phyloP scores from a whole-genome alignment of 179 eudicot genomes.

The Carnegiea gigantea region DNA sequence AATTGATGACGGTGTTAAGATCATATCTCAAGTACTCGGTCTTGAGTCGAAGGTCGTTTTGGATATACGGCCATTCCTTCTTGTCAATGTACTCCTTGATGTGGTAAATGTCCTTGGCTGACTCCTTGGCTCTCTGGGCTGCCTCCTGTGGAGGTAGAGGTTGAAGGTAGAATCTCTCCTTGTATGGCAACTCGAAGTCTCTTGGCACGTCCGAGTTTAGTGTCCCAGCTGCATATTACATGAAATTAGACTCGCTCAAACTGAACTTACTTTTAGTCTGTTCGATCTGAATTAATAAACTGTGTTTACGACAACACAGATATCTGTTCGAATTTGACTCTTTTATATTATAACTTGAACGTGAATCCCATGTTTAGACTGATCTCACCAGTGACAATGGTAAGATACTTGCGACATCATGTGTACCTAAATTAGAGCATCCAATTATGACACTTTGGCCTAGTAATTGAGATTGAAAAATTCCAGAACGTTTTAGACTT shows the following conservation, averaged over 20 bases:
- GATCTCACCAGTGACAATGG: too few relatives aligned
- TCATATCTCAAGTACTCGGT: constrained; percentile 79
- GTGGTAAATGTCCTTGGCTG: constrained; percentile 73
- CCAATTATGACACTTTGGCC: too few relatives aligned
- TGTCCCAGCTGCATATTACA: constrained; percentile 71
- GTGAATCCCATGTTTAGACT: too few relatives aligned
- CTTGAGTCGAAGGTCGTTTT: constrained; percentile 75
- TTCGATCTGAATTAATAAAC: too few relatives aligned
- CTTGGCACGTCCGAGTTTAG: constrained; percentile 87
- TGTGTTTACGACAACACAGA: too few relatives aligned
- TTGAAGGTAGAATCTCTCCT: constrained; percentile 77
- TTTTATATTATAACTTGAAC: too few relatives aligned
- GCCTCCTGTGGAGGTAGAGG: constrained; percentile 74
- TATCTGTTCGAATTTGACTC: too few relatives aligned
- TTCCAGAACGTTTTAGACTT: too few relatives aligned
- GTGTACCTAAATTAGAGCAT: too few relatives aligned
- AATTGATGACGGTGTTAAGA: constrained; percentile 79
- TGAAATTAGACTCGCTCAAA: background rate
- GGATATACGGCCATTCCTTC: constrained; percentile 98
- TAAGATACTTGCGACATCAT: too few relatives aligned
- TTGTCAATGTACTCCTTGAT: constrained; percentile 77
- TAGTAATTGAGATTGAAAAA: too few relatives aligned
- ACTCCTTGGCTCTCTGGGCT: constrained; percentile 71
- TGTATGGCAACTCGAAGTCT: constrained; percentile 58
- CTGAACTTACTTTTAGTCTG: too few relatives aligned